phyloP scores from a whole-genome alignment of 2,329 filamentous ascomycete genomes.

The Monilinia fructigena region DNA sequence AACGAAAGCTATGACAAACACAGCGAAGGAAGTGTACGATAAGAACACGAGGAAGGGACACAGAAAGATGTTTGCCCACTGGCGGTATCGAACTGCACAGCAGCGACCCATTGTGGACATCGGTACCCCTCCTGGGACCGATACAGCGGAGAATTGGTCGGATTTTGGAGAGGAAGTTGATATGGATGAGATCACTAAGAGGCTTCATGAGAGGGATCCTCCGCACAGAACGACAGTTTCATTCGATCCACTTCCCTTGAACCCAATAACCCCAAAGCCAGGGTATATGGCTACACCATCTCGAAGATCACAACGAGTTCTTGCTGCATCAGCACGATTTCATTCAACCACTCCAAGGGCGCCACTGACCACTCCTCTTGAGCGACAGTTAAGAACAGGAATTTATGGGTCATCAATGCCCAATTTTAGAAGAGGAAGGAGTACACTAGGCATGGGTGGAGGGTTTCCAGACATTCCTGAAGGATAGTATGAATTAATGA shows the following conservation, averaged over 20 bases:
- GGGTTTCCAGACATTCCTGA: slow-evolving; percentile 37
- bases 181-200: slow-evolving; percentile 31
- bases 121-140: slow-evolving; percentile 26
- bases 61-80: slow-evolving; percentile 40
- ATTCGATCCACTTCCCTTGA: slow-evolving; percentile 3
- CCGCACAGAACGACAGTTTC: background rate
- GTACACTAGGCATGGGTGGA: slow-evolving; percentile 29
- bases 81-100: slow-evolving; percentile 36
- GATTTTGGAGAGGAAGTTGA: slow-evolving; percentile 36
- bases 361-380: slow-evolving; percentile 47
- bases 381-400: slow-evolving; percentile 41
- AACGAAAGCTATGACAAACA: slow-evolving; percentile 33
- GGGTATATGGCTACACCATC: slow-evolving; percentile 31
- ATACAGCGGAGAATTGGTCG: slow-evolving; percentile 35
- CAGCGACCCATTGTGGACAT: slow-evolving; percentile 27
- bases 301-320: slow-evolving; percentile 45
- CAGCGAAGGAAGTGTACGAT: slow-evolving; percentile 37
- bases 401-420: slow-evolving; percentile 33
- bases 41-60: slow-evolving; percentile 39
- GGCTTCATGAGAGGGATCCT: slow-evolving; percentile 28
- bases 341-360: slow-evolving; percentile 47
- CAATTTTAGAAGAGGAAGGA: slow-evolving; percentile 30
- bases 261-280: slow-evolving; percentile 28
- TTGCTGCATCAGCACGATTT: slow-evolving; percentile 42
- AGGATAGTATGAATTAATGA: slow-evolving; percentile 30